Base-by-base conservation (phyloP, 2,329 filamentous ascomycete genomes). In the Emergomyces orientalis region DNA sequence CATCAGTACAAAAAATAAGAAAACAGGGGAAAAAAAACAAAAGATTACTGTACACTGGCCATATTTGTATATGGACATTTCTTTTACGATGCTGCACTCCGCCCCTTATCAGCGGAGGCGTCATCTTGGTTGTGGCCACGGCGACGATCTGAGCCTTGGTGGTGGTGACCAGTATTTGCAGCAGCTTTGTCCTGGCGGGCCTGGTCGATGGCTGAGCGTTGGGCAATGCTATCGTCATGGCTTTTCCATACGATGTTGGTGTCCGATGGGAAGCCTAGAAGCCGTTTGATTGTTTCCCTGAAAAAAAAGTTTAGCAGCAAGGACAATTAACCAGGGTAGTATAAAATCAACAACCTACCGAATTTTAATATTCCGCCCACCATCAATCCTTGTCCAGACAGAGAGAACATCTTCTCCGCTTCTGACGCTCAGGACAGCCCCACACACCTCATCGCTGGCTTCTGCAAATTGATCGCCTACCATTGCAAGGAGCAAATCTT, bases 371-470 rank as follows among this genome's bases (percentile, higher is more conserved):
- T 97, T 95, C 71, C 91, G 87, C 66, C 91, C 91, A 54, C 91
- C 93, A 72, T 96, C 90, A 70, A 90, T 94, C 75, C 91, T 89
- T 62, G 92, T 96, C 94, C 94, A 99, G 73, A 99, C 91, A 78
- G 91, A 97, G 75, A 99, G 83, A 65, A 97, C 95, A 73, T 99
- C 94, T 78, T 99, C 94, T 52, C 92, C 93, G 71, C 92, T 96
- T 66, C 94, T 85, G 66, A 99, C 90, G 74, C 92, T 97, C 52
- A 99, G 83, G 37, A 99, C 94, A 62, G 90, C 91, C 64, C 94
- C 94, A 72, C 93, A 99, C 51, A 99, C 88, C 75, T 99, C 93
- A 69, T 97, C 93, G 59, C 88, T 86, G 45, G 91, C 92, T 72
- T 97, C 94, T 60, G 86, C 85, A 73, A 99, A 97, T 74, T 97